phyloP scores from a whole-genome alignment of 805 yeast genomes.

The Candida sphagnicola region DNA sequence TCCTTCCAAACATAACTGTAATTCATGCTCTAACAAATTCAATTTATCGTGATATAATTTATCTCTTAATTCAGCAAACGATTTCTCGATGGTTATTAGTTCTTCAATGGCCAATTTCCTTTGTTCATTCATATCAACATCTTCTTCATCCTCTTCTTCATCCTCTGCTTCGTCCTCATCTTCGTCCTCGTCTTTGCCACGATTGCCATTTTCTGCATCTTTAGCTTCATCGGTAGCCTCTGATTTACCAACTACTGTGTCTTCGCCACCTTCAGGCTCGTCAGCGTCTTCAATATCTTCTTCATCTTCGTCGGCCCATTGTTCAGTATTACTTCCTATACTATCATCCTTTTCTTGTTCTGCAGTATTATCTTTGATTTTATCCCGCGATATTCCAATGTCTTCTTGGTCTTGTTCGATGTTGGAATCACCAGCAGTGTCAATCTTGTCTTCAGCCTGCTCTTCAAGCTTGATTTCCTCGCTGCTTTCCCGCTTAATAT shows the following conservation, averaged over 20 bases:
- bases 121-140: conserved; percentile 31
- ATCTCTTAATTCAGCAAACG: conserved; percentile 84
- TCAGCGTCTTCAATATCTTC: conserved; percentile 12
- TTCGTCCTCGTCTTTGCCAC: conserved; percentile 11
- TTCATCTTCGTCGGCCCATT: conserved; percentile 10
- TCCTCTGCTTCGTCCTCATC: conserved; percentile 10
- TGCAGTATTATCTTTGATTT: conserved; percentile 14
- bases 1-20: conserved; percentile 82
- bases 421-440: conserved; percentile 10
- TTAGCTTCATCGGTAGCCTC: conserved; percentile 13
- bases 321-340: conserved; percentile 5
- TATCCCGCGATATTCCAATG: conserved; percentile 10
- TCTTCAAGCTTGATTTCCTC: conserved; percentile 9
- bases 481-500: conserved; percentile 9
- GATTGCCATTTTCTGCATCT: conserved; percentile 13
- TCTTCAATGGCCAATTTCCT: conserved; percentile 65
- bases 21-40: conserved; percentile 70
- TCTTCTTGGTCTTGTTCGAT: conserved; percentile 4
- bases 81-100: conserved; percentile 75
- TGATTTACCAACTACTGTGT: conserved; percentile 10
- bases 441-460: conserved; percentile 16
- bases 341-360: conserved; percentile 4
- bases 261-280: conserved; percentile 11
- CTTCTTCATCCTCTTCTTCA: conserved; percentile 12
- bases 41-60: conserved; percentile 80